A percentile compares a stretch with the other conserved stretches of the same genome.
Conservation (phyloP, 306 rosid genomes). For the Vicia villosa region DNA sequence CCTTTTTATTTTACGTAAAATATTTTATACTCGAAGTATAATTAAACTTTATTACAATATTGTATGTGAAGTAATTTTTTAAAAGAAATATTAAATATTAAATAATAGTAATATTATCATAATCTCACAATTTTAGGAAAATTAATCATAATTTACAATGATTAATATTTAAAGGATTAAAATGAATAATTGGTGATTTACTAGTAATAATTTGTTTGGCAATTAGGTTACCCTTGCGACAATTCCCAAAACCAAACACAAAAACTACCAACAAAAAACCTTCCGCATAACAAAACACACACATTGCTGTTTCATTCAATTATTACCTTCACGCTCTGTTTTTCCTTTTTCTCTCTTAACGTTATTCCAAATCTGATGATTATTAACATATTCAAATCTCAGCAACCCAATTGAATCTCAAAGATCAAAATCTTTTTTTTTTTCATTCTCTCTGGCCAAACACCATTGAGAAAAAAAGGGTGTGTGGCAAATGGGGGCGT, state of each 20-base stretch:
- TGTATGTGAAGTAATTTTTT: too few species aligned
- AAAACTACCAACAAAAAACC: slow-evolving; percentile 25
- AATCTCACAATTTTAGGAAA: too few species aligned
- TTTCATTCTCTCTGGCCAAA: slow-evolving; percentile 34
- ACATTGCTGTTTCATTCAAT: slow-evolving; percentile 28
- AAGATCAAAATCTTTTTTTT: slow-evolving; percentile 12
- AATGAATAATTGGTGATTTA: too few species aligned
- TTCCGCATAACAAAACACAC: slow-evolving; percentile 22
- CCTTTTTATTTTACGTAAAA: too few species aligned
- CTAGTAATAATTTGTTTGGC: background rate
- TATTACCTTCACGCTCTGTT: background rate
- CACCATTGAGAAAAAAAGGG: slow-evolving; percentile 18
- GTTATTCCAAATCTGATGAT: slow-evolving; percentile 32
- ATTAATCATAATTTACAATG: too few species aligned
- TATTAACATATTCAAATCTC: slow-evolving; percentile 11
- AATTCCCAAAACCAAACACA: background rate
- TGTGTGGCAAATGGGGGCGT: slow-evolving; percentile 64
- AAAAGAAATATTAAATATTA: too few species aligned
- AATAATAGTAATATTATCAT: too few species aligned
- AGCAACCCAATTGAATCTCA: slow-evolving; percentile 28
- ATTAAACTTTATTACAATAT: too few species aligned
- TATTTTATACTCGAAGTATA: too few species aligned
- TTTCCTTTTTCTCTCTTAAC: background rate
- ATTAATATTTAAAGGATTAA: too few species aligned
- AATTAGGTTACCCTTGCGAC: background rate